Percentiles rank a stretch among this genome's conserved stretches.
These are phyloP conservation scores for Dichomitus squalens DNA, from an alignment of 1,284 basidiomycete genomes.

Conservation along the genomic window DNA sequence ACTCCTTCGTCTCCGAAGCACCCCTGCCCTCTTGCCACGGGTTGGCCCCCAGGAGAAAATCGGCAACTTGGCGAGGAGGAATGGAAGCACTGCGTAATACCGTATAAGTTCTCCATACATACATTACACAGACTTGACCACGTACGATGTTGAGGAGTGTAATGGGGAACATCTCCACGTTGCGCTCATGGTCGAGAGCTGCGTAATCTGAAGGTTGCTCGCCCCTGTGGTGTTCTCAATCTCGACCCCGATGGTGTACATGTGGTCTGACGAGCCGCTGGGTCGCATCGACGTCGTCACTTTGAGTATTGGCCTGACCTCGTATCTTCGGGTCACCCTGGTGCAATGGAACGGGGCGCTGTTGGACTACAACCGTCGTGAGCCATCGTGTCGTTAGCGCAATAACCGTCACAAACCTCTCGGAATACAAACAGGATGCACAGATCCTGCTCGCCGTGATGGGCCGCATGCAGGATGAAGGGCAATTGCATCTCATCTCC, in stretches of 20 bases:
- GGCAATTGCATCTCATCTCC: constrained; percentile 51
- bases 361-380: constrained; percentile 39
- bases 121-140: constrained; percentile 7
- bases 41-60: constrained; percentile 45
- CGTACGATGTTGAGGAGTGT: constrained; percentile 44
- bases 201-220: constrained; percentile 49
- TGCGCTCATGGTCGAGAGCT: constrained; percentile 65
- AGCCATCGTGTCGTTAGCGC: not conserved
- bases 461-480: constrained; percentile 54
- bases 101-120: not conserved
- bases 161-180: constrained; percentile 56
- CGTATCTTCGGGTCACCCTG: constrained; percentile 55
- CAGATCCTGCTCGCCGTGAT: constrained; percentile 51
- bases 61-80: constrained; percentile 52
- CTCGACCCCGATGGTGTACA: constrained; percentile 61
- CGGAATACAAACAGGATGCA: constrained; percentile 69
- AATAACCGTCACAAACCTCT: constrained; percentile 48
- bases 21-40: constrained; percentile 42
- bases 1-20: constrained; percentile 47
- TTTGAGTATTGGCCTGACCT: constrained; percentile 59
- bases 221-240: constrained; percentile 52
- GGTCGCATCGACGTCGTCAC: constrained; percentile 52
- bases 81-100: constrained; percentile 43
- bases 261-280: constrained; percentile 46
- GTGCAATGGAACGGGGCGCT: constrained; percentile 55